Evolutionary conservation across 1,284 basidiomycete species (phyloP).

Genomic region (Crocinoboletus sp.): DNA sequence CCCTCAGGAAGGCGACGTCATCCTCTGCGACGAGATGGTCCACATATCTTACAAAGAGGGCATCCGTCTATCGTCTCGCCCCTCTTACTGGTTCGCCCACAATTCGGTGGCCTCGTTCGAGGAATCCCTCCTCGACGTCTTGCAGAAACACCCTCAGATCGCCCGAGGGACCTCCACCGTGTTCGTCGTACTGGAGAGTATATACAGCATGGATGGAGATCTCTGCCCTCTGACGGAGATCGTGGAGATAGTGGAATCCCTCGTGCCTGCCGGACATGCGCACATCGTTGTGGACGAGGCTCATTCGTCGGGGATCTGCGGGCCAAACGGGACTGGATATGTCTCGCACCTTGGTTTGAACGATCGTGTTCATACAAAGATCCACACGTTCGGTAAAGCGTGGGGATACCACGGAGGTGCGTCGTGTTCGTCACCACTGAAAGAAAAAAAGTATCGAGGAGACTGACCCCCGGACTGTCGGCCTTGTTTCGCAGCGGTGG

Average conservation of each 20-base stretch:
- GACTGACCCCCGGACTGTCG: background rate
- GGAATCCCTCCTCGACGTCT: slow-evolving; percentile 26
- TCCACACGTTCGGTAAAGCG: slow-evolving; percentile 55
- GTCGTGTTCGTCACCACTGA: slow-evolving; percentile 30
- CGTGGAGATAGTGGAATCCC: slow-evolving; percentile 31
- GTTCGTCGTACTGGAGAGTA: slow-evolving; percentile 50
- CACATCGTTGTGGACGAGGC: slow-evolving; percentile 52
- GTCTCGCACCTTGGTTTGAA: slow-evolving; percentile 33
- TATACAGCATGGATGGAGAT: slow-evolving; percentile 68
- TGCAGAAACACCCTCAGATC: slow-evolving; percentile 22
- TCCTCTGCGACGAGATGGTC: slow-evolving; percentile 56
- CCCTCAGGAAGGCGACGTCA: slow-evolving; percentile 46
- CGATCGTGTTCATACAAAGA: slow-evolving; percentile 37
- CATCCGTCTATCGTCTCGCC: slow-evolving; percentile 37
- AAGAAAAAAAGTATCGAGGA: too few relatives aligned
- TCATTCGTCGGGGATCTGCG: slow-evolving; percentile 44
- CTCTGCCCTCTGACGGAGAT: slow-evolving; percentile 47
- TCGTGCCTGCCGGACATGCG: slow-evolving; percentile 32
- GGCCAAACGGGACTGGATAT: slow-evolving; percentile 46
- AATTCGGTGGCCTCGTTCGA: slow-evolving; percentile 36
- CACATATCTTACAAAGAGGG: slow-evolving; percentile 60
- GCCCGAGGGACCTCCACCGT: slow-evolving; percentile 34
- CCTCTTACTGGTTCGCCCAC: slow-evolving; percentile 41
- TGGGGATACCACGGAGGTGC: slow-evolving; percentile 71
- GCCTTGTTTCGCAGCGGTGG: slow-evolving; percentile 37